Evolutionary conservation across 1,139 yeast species (phyloP), one percentile per base, ranked within the genome.

Genomic region (Suhomyces taliae): DNA sequence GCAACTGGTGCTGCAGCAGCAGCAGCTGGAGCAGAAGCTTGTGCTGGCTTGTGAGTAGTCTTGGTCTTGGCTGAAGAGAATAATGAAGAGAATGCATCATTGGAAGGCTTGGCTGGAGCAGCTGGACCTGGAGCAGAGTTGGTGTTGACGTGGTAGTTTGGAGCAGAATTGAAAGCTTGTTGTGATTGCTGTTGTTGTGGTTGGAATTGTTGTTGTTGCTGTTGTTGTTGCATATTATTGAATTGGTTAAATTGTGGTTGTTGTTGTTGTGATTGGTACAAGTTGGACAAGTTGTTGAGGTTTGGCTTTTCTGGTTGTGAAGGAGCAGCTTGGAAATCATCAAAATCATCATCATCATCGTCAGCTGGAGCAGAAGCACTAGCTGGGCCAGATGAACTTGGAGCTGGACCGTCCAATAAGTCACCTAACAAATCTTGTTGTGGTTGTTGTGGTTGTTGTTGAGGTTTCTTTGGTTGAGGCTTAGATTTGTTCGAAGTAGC

Each of bases 261-360:
- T 44, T 45, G 66, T 19, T 19, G 70, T 43, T 45, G 66, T 32
- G 47, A 69, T 35, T 62, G 59, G 40, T 71, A 70, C 51, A 78
- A 67, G 60, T 65, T 72, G 40, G 79, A 67, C 47, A 77, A 66
- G 55, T 68, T 70, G 56, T 59, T 67, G 37, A 66, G 59, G 40
- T 55, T 62, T 24, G 60, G 69, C 48, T 61, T 64, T 47, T 57
- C 65, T 39, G 61, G 66, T 53, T 55, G 74, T 64, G 81, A 48
- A 24, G 79, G 79, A 5, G 97, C 96, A 45, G 88, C 83, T 67
- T 91, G 97, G 78, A 91, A 91, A 57, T 93, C 98, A 55, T 89
- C 96, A 67, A 91, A 91, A 37, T 91, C 98, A 57, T 90, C 97
- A 54, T 87, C 95, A 19, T 74, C 83, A 10, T 9, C 32, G 3